Base-by-base conservation (phyloP, 352 stramenopile genomes). In the Globisporangium spiculum region DNA sequence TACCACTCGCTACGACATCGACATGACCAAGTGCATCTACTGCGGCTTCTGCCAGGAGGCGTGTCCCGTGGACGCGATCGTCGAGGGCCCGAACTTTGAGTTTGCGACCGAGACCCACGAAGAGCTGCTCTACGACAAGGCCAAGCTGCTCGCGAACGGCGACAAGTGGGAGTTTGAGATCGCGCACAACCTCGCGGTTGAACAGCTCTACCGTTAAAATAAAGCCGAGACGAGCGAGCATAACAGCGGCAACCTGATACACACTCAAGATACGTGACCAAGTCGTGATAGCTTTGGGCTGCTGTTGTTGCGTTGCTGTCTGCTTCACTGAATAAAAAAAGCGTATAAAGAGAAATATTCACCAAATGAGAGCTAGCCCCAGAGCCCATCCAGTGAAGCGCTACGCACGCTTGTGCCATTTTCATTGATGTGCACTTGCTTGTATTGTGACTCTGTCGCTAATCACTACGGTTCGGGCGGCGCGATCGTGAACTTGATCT, bases 21-120 rank as follows among this genome's bases (percentile, higher is more conserved):
- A 99, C 84, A 99, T 99, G 97, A 99, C 98, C 73, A 99, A 99
- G 86, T 99, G 98, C 82, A 99, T 99, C 80, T 99, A 99, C 88
- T 99, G 98, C 77, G 98, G 94, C 53, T 98, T 98, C 80, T 98
- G 94, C 79, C 91, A 97, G 75, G 89, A 96, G 67, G 97, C 97
- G 2, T 99, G 98, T 72, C 97, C 98, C 1, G 98, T 99, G 24
- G 98, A 99, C 81, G 98, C 98, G 60, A 99, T 99, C 72, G 98
- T 99, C 41, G 98, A 99, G 80, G 97, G 97, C 66, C 98, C 98
- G 26, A 99, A 99, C 88, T 99, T 99, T 80, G 98, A 99, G 81
- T 99, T 99, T 72, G 91, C 97, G 65, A 99, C 97, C 3, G 98
- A 99, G 84, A 99, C 94, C 32, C 97, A 99, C 85, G 98, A 99